These are phyloP conservation scores for Oryza punctata DNA, from an alignment of 176 grass and related monocot genomes.

Conservation along the genomic window DNA sequence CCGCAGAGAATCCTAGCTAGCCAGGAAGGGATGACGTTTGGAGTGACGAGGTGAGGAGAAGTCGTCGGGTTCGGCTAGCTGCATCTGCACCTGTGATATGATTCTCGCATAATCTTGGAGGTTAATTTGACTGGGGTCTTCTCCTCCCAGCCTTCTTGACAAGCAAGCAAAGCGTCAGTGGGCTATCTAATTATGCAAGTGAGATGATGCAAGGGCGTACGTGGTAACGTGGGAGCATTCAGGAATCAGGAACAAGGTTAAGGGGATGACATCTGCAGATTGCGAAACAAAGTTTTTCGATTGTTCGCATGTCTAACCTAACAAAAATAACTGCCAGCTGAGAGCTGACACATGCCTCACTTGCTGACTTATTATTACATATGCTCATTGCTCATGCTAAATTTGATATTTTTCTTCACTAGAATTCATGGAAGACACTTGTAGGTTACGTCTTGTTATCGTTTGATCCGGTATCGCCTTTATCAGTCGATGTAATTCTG, in stretches of 20 bases:
- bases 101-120: slow-evolving; percentile 4
- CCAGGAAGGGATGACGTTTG: slow-evolving; percentile 47
- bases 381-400: background rate
- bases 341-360: background rate
- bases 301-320: background rate
- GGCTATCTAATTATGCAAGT: background rate
- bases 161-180: slow-evolving; percentile 10
- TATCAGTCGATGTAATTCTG: background rate
- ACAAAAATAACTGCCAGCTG: background rate
- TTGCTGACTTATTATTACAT: background rate
- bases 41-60: slow-evolving; percentile 46
- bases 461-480: background rate
- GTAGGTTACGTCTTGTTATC: background rate
- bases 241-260: background rate
- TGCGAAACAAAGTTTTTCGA: background rate
- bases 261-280: background rate
- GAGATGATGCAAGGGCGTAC: slow-evolving; percentile 38
- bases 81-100: background rate
- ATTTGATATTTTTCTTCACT: background rate
- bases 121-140: slow-evolving; percentile 39
- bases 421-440: background rate
- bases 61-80: background rate
- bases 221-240: background rate
- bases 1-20: slow-evolving; percentile 29
- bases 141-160: background rate